phyloP scores from a whole-genome alignment of 2,329 filamentous ascomycete genomes.

The Exophiala xenobiotica region DNA sequence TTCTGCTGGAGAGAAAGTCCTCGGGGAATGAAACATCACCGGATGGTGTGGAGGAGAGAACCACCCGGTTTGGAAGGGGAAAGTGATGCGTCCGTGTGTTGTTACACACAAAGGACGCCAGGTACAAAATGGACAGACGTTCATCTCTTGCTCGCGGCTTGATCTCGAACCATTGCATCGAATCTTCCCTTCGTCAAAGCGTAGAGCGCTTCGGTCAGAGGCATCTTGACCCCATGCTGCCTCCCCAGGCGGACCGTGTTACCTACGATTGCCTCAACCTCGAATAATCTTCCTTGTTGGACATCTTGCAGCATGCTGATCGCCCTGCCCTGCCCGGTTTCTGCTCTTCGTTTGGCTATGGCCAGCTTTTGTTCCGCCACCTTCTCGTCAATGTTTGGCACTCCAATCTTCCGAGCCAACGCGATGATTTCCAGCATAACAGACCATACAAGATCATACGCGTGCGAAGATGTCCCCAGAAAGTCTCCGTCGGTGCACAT shows the following conservation, averaged over 20 bases:
- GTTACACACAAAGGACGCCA: too few relatives aligned
- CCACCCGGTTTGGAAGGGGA: too few relatives aligned
- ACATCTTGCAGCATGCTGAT: slow-evolving; percentile 56
- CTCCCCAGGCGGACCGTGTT: slow-evolving; percentile 55
- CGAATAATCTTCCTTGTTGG: slow-evolving; percentile 52
- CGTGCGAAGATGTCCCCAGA: slow-evolving; percentile 40
- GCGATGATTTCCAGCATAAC: slow-evolving; percentile 49
- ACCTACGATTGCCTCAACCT: slow-evolving; percentile 57
- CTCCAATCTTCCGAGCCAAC: slow-evolving; percentile 46
- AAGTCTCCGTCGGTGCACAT: slow-evolving; percentile 53
- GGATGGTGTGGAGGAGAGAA: too few relatives aligned
- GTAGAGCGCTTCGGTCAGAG: slow-evolving; percentile 32
- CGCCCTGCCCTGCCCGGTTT: slow-evolving; percentile 37
- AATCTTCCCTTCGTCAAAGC: slow-evolving; percentile 32
- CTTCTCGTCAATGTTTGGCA: slow-evolving; percentile 43
- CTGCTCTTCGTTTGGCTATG: slow-evolving; percentile 37
- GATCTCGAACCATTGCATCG: slow-evolving; percentile 15
- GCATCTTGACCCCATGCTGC: slow-evolving; percentile 44
- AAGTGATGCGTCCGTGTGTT: too few relatives aligned
- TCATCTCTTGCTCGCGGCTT: neutral
- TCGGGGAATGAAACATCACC: too few relatives aligned
- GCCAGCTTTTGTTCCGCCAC: slow-evolving; percentile 49
- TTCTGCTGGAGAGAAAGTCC: too few relatives aligned
- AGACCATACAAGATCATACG: slow-evolving; percentile 45
- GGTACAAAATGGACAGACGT: too few relatives aligned